A percentile compares a stretch with the other conserved stretches of the same genome.
These are phyloP conservation scores for Ophiocordyceps camponoti-rufipedis DNA, from an alignment of 2,329 filamentous ascomycete species.

Conservation along the genomic window DNA sequence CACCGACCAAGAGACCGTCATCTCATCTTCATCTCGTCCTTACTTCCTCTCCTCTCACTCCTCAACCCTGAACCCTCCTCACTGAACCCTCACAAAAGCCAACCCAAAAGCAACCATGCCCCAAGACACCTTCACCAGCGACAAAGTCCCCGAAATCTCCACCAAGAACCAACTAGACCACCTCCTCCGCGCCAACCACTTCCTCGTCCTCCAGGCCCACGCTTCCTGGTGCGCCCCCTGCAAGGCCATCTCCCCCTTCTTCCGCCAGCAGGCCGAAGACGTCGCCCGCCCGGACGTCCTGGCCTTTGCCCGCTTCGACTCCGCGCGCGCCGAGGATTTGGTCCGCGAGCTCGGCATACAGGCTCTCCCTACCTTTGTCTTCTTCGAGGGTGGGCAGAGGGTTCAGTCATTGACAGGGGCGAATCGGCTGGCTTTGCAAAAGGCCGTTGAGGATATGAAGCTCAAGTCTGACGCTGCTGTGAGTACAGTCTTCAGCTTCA, in stretches of 20 bases:
- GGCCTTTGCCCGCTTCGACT: slow-evolving; percentile 41
- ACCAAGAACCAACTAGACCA: slow-evolving; percentile 26
- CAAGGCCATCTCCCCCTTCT: slow-evolving; percentile 39
- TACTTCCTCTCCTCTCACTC: too few species aligned
- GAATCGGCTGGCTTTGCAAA: slow-evolving; percentile 15
- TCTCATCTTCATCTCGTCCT: too few species aligned
- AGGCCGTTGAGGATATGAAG: slow-evolving; percentile 8
- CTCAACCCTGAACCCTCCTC: too few species aligned
- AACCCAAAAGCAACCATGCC: background rate
- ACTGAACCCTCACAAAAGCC: background rate
- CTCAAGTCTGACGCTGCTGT: slow-evolving; percentile 5
- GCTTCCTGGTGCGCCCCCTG: slow-evolving; percentile 44
- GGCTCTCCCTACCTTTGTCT: slow-evolving; percentile 41
- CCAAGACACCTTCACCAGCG: background rate
- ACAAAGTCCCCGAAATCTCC: slow-evolving; percentile 16
- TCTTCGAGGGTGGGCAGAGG: slow-evolving; percentile 36
- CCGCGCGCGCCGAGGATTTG: slow-evolving; percentile 32
- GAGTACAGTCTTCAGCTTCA: background rate
- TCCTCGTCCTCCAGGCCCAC: slow-evolving; percentile 38
- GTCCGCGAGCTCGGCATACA: slow-evolving; percentile 30
- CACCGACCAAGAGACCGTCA: too few species aligned
- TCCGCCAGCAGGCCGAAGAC: slow-evolving; percentile 13
- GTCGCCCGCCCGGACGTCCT: slow-evolving; percentile 24
- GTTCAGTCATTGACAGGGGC: slow-evolving; percentile 24
- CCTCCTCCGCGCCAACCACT: slow-evolving; percentile 27